phyloP scores from a whole-genome alignment of 1,284 basidiomycete genomes.

The Austroboletus novae-zelandiae region DNA sequence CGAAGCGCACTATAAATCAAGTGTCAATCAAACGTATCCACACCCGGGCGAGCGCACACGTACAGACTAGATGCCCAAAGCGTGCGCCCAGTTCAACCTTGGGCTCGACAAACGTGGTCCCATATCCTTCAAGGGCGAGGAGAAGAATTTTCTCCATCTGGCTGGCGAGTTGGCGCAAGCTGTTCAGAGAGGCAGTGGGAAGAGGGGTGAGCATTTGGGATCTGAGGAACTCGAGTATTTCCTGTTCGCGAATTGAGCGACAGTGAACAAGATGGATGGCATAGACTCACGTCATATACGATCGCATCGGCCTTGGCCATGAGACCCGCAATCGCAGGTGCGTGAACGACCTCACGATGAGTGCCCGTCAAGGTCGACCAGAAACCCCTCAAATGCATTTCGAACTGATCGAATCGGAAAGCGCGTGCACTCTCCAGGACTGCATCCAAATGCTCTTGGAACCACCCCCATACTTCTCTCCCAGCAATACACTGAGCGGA shows the following conservation, averaged over 20 bases:
- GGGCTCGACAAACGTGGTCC: constrained; percentile 86
- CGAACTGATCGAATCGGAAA: constrained; percentile 84
- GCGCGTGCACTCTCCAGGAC: constrained; percentile 72
- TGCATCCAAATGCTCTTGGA: constrained; percentile 79
- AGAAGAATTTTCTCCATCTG: constrained; percentile 89
- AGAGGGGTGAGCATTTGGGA: constrained; percentile 82
- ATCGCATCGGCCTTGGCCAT: constrained; percentile 88
- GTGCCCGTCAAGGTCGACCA: constrained; percentile 72
- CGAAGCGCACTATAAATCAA: constrained; percentile 65
- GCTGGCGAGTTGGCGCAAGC: constrained; percentile 77
- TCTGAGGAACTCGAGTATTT: constrained; percentile 81
- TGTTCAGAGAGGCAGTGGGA: constrained; percentile 61
- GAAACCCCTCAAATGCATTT: constrained; percentile 79
- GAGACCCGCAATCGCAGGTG: constrained; percentile 79
- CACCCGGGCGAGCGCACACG: constrained; percentile 36
- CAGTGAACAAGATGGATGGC: constrained; percentile 2
- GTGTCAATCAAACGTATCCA: constrained; percentile 7
- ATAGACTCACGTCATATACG: constrained; percentile 73
- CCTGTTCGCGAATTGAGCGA: constrained; percentile 43
- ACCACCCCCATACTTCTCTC: constrained; percentile 83
- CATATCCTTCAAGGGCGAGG: constrained; percentile 75
- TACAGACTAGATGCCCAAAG: constrained; percentile 84
- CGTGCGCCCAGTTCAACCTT: constrained; percentile 86
- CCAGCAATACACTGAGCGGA: constrained; percentile 73
- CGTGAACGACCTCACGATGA: constrained; percentile 82